Evolutionary conservation across 2,329 filamentous ascomycete species (phyloP).

Genomic region (Sclerotinia glacialis): DNA sequence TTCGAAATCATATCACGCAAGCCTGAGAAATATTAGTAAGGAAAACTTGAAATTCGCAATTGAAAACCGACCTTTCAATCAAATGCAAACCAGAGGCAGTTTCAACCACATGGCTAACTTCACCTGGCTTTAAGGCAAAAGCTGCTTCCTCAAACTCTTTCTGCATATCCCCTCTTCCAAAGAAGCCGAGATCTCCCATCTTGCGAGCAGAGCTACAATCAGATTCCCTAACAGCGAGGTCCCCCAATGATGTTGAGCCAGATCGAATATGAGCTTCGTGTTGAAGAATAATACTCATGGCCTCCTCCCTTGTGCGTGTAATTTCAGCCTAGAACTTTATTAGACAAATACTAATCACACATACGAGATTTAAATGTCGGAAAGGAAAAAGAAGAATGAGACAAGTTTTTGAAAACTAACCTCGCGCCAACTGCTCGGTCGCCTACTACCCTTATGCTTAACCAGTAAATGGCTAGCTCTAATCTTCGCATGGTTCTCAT

Average conservation of each 20-base stretch:
- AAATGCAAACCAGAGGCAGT: constrained; percentile 93
- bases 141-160: constrained; percentile 97
- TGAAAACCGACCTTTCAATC: constrained; percentile 72
- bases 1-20: constrained; percentile 15
- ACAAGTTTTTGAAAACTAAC: constrained; percentile 39
- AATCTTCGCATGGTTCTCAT: constrained; percentile 72
- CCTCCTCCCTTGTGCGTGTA: constrained; percentile 84
- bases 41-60: background rate
- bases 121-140: constrained; percentile 81
- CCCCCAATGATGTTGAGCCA: constrained; percentile 67
- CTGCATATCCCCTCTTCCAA: constrained; percentile 94
- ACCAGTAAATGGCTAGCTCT: constrained; percentile 88
- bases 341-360: constrained; percentile 17
- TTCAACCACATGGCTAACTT: constrained; percentile 84
- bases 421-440: constrained; percentile 91
- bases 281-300: constrained; percentile 68
- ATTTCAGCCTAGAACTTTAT: constrained; percentile 61
- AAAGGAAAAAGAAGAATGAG: too few species aligned
- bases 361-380: background rate
- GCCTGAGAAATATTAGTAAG: constrained; percentile 11
- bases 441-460: constrained; percentile 85
- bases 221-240: constrained; percentile 83
- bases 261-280: constrained; percentile 75
- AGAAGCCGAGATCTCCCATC: constrained; percentile 90
- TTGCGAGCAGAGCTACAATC: constrained; percentile 96